phyloP scores from a whole-genome alignment of 2,329 filamentous ascomycete species.

The Cercospora janseana region DNA sequence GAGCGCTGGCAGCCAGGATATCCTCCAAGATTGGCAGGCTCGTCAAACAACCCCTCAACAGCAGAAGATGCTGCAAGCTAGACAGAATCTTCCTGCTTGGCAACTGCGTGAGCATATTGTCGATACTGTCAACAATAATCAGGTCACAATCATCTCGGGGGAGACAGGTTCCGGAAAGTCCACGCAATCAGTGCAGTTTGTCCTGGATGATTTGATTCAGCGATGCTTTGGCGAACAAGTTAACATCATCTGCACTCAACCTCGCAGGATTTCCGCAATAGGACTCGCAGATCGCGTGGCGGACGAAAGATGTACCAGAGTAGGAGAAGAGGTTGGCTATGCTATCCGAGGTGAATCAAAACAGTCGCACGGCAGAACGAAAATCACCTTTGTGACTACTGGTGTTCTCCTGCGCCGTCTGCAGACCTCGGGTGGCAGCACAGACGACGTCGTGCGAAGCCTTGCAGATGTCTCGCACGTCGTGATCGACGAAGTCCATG shows the following conservation, averaged over 20 bases:
- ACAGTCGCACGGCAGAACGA: constrained; percentile 66
- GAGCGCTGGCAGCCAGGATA: constrained; percentile 56
- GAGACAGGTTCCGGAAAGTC: constrained; percentile 97
- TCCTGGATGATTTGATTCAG: constrained; percentile 85
- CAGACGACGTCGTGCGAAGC: constrained; percentile 76
- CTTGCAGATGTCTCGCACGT: constrained; percentile 90
- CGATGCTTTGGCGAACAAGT: constrained; percentile 70
- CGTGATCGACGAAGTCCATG: constrained; percentile 94
- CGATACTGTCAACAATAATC: constrained; percentile 67
- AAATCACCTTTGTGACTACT: constrained; percentile 93
- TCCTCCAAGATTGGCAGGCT: constrained; percentile 63
- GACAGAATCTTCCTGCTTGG: constrained; percentile 84
- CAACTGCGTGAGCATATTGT: constrained; percentile 74
- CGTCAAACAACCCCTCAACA: constrained; percentile 65
- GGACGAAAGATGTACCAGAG: constrained; percentile 77
- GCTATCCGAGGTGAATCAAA: constrained; percentile 88
- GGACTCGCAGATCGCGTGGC: constrained; percentile 92
- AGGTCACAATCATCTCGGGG: constrained; percentile 94
- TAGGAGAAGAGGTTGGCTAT: constrained; percentile 89
- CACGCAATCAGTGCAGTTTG: constrained; percentile 93
- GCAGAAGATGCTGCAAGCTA: constrained; percentile 70
- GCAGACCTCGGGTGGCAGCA: constrained; percentile 81
- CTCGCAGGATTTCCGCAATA: constrained; percentile 87
- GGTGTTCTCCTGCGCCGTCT: constrained; percentile 86
- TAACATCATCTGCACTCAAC: constrained; percentile 95